A percentile compares a stretch with the other conserved stretches of the same genome.
phyloP scores from a whole-genome alignment of 2,329 filamentous ascomycete genomes.

The Pseudogymnoascus destructans region DNA sequence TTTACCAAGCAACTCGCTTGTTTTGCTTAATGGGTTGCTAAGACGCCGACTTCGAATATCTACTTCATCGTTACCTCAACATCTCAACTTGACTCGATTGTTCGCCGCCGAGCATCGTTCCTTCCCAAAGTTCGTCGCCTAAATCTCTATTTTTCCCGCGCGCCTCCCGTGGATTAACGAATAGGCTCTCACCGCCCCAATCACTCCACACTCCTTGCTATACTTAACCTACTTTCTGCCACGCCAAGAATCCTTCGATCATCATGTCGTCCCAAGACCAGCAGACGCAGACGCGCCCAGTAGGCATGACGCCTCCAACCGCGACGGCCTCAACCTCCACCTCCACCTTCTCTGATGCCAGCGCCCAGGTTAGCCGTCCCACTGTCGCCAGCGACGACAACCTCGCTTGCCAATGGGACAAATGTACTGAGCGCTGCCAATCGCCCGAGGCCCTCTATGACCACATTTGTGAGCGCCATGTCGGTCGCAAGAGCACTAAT shows the following conservation, averaged over 20 bases:
- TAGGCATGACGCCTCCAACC: neutral
- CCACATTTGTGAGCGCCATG: slow-evolving; percentile 95
- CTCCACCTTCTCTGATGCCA: slow-evolving; percentile 12
- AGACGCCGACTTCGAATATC: neutral
- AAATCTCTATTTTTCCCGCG: neutral
- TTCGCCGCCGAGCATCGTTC: neutral
- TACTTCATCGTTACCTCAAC: neutral
- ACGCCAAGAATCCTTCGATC: neutral
- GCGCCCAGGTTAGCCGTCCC: slow-evolving; percentile 16
- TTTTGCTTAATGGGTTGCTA: neutral
- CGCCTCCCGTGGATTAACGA: neutral
- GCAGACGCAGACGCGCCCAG: neutral
- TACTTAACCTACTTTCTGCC: neutral
- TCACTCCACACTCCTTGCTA: neutral
- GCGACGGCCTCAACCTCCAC: slow-evolving; percentile 11
- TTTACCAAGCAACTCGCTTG: neutral
- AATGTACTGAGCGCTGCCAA: slow-evolving; percentile 28
- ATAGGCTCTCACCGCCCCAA: neutral
- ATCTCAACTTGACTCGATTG: neutral
- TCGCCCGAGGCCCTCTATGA: slow-evolving; percentile 40
- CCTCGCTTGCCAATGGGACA: slow-evolving; percentile 30
- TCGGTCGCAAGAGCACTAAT: slow-evolving; percentile 97
- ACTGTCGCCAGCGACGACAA: slow-evolving; percentile 24
- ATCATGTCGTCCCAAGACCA: slow-evolving; percentile 8
- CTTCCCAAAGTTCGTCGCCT: neutral